phyloP scores from a whole-genome alignment of 2,329 filamentous ascomycete species.

The Epichloe coenophiala region DNA sequence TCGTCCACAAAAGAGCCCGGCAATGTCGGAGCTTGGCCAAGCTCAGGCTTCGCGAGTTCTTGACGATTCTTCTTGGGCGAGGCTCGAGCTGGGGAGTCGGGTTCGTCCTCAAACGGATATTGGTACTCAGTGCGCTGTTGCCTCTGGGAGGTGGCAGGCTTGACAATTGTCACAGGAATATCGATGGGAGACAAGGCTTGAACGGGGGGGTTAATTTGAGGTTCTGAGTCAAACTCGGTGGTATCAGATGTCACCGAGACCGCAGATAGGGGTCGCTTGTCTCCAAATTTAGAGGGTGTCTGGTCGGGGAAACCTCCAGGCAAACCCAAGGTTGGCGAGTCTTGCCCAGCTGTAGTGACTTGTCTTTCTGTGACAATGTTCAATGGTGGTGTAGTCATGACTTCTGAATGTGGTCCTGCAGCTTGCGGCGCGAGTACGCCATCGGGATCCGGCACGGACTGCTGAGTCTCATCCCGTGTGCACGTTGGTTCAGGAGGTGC shows the following conservation, averaged over 20 bases:
- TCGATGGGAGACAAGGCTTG: constrained; percentile 17
- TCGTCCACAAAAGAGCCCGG: neutral
- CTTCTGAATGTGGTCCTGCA: neutral
- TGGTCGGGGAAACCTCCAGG: constrained; percentile 45
- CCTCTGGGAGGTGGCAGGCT: constrained; percentile 17
- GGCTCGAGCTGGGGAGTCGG: constrained; percentile 1
- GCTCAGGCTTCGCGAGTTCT: neutral
- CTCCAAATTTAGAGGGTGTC: constrained; percentile 23
- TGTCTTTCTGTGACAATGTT: neutral
- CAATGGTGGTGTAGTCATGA: constrained; percentile 1
- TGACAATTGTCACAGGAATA: constrained; percentile 14
- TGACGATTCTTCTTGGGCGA: neutral
- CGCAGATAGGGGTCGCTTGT: constrained; percentile 43
- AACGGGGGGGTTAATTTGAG: constrained; percentile 43
- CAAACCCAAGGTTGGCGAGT: constrained; percentile 55
- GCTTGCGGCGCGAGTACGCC: neutral
- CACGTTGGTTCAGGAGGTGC: neutral
- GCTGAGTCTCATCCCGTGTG: neutral
- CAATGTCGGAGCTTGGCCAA: neutral
- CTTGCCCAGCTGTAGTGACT: constrained; percentile 16
- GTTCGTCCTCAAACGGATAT: constrained; percentile 36
- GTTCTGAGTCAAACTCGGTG: constrained; percentile 62
- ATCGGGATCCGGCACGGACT: neutral
- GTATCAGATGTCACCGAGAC: constrained; percentile 45
- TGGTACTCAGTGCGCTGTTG: constrained; percentile 30